phyloP scores from a whole-genome alignment of 108 stramenopile genomes.

The Cyclotella choctawhatcheeana region DNA sequence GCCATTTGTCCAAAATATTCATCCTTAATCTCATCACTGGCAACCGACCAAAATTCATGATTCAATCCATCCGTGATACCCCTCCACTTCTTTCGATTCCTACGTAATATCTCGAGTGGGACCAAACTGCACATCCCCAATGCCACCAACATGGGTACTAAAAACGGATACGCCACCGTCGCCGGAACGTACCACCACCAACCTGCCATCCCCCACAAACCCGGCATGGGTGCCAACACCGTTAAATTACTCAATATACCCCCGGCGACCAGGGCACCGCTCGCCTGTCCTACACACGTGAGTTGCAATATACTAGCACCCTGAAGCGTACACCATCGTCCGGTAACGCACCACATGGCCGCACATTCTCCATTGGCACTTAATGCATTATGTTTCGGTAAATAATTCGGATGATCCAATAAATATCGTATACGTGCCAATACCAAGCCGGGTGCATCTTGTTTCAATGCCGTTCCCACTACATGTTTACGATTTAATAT shows the following conservation, averaged over 20 bases:
- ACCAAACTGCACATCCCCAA: conserved; percentile 51
- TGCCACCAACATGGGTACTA: conserved; percentile 52
- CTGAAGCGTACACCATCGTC: conserved; percentile 55
- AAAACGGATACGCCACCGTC: conserved; percentile 59
- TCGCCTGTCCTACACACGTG: conserved; percentile 55
- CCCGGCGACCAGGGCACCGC: conserved; percentile 52
- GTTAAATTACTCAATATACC: conserved; percentile 52
- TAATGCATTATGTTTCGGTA: conserved; percentile 50
- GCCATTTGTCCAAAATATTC: conserved; percentile 49
- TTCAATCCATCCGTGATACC: conserved; percentile 52
- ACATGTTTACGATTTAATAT: conserved; percentile 37
- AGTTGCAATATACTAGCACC: conserved; percentile 57
- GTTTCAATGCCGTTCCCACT: conserved; percentile 47
- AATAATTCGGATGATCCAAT: conserved; percentile 47
- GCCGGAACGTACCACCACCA: conserved; percentile 65
- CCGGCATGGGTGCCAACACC: conserved; percentile 56
- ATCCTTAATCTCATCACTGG: conserved; percentile 45
- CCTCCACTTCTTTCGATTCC: conserved; percentile 57
- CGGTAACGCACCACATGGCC: conserved; percentile 55
- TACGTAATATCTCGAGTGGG: conserved; percentile 49
- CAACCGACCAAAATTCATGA: conserved; percentile 52
- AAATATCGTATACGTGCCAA: conserved; percentile 47
- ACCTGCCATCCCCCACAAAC: conserved; percentile 55
- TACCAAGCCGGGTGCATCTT: conserved; percentile 44
- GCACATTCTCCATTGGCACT: conserved; percentile 60